Conservation (phyloP, 768 basidiomycete genomes). For the Rhodotorula taiwanensis region DNA sequence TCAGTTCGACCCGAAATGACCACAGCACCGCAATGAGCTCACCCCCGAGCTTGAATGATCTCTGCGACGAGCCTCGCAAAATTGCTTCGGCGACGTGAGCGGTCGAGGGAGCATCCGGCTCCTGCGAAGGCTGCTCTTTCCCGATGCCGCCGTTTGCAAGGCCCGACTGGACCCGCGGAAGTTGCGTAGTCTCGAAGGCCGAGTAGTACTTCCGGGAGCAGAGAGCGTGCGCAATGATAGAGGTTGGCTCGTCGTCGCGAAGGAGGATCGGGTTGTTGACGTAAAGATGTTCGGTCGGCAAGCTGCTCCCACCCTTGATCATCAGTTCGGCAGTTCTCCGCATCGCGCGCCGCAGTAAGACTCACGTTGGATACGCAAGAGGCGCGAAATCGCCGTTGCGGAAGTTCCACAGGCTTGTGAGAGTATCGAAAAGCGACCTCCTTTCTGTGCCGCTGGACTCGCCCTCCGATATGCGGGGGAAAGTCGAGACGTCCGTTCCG, state of each 20-base stretch:
- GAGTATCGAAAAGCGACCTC: constrained; percentile 63
- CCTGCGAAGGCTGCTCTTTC: too few species aligned
- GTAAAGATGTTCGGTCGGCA: constrained; percentile 71
- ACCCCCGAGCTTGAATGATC: constrained; percentile 26
- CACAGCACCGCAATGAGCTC: neutral
- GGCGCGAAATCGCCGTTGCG: constrained; percentile 52
- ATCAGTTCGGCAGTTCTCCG: too few species aligned
- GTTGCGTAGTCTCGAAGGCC: constrained; percentile 16
- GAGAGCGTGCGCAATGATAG: constrained; percentile 89
- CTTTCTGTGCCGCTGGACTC: constrained; percentile 57
- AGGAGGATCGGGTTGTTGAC: constrained; percentile 90
- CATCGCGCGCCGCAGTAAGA: too few species aligned
- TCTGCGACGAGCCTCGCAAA: constrained; percentile 22
- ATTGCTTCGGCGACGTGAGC: constrained; percentile 18
- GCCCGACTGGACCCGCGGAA: constrained; percentile 14
- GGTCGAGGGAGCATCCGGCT: neutral
- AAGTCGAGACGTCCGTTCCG: constrained; percentile 4
- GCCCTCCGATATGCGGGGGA: constrained; percentile 43
- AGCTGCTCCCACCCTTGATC: constrained; percentile 18
- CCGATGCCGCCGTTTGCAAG: constrained; percentile 31
- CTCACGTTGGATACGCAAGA: constrained; percentile 55
- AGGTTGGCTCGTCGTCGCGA: constrained; percentile 92
- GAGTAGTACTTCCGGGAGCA: constrained; percentile 48
- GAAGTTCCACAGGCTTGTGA: constrained; percentile 73
- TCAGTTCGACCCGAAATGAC: neutral